Conservation (phyloP, 2,329 filamentous ascomycete species). For the Thelonectria blattea region DNA sequence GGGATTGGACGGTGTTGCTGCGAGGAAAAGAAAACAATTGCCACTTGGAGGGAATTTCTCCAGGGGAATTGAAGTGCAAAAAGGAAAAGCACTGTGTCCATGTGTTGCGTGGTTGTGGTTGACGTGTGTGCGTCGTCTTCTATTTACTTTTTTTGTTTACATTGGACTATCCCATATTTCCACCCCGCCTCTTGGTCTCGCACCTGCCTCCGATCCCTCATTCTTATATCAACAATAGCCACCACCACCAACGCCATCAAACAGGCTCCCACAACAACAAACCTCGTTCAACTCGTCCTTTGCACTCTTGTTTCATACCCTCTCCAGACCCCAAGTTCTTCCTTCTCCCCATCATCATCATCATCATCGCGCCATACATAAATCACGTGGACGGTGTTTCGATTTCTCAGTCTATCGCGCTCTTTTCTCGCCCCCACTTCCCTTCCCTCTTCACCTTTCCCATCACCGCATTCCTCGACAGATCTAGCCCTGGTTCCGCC, state of each 20-base stretch:
- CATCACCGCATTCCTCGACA: constrained; percentile 22
- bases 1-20: neutral
- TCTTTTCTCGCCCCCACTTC: constrained; percentile 9
- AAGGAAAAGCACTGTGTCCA: neutral
- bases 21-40: neutral
- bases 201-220: constrained; percentile 18
- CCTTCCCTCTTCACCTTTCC: constrained; percentile 5
- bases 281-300: neutral
- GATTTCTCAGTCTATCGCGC: constrained; percentile 6
- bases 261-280: neutral
- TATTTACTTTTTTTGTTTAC: constrained; percentile 36
- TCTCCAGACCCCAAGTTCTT: neutral
- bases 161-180: constrained; percentile 17
- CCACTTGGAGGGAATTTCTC: neutral
- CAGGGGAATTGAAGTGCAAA: neutral
- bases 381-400: neutral
- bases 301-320: neutral
- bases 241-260: constrained; percentile 5
- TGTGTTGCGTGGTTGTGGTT: neutral
- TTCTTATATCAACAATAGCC: neutral
- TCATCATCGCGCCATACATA: neutral
- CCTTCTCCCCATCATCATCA: neutral
- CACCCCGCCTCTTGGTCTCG: constrained; percentile 7
- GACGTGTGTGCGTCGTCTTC: constrained; percentile 12
- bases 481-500: constrained; percentile 18